Base-by-base conservation (phyloP, 129 eudicot genomes). In the Lonicera japonica region DNA sequence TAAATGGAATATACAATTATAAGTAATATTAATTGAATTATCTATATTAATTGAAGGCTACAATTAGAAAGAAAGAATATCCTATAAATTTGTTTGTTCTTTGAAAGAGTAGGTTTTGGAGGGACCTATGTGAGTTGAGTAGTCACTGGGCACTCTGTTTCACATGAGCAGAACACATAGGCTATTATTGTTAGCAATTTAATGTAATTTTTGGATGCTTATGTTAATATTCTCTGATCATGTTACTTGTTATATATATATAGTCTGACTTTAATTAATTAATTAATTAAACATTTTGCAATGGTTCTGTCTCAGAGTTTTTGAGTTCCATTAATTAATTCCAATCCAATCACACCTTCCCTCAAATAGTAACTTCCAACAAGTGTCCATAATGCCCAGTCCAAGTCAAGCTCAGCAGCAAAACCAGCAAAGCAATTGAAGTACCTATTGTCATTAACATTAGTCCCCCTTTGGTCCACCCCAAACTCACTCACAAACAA, bases 401-500 rank as follows among this genome's bases (percentile, higher is more conserved):
- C 99, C 64, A 88, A 75, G 64, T 94, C 99, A 68, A 70, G 46
- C 52, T 86, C 87, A 62, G 94, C 90, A 19, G 87, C 90, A 87
- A 84, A 77, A 7, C 84, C 96, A 73, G 77, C 54, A 71, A 91
- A 87, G 63, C 97, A 91, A 61, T 82, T 77, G 56, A 87, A 71
- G 79, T 60, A 91, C 75, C 94, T 75, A 64, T 90, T 88, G 58
- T 85, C 99, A 79, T 85, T 78, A 25, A 74, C 89, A 75, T 82
- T 79, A 2, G 66, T 84, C 20, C 89, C 97, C 56, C 86, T 85
- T 57, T 66, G 75, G 60, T 90, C 97, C 15, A 84, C 65, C 3
- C 99, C 97, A 73, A 83, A 90, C 73, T 90, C 96, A 69, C 95
- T 91, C 64, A 91, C 47, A 72, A 91, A 87, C 80, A 91, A 75